Evolutionary conservation across 768 basidiomycete species (phyloP), one percentile per base, ranked within the genome.

Genomic region (Dacryopinax primogenitus): DNA sequence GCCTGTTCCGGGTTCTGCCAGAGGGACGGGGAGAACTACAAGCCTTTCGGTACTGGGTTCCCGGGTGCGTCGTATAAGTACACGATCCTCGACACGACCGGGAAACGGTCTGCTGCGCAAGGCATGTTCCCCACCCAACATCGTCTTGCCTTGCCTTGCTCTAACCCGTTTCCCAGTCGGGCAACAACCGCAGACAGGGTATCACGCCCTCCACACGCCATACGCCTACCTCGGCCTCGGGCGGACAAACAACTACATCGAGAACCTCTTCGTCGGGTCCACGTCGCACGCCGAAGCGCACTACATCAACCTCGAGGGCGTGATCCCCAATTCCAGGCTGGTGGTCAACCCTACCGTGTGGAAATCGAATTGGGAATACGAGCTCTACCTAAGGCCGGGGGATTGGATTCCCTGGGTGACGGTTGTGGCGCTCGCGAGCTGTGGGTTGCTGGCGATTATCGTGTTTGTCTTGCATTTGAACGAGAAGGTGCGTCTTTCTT

Each of bases 371-470:
- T 99, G 96, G 96, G 88, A 84, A 71, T 83, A 86, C 62, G 88
- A 95, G 76, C 76, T 98, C 67, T 99, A 91, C 73, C 77, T 99
- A 69, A 78, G 92, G 33, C 96, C 96, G 1, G 96, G 96, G 18
- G 88, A 91, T 71, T 99, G 94, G 93, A 92, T 97, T 67, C 92
- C 92, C 1, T 94, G 88, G 90, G 96, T 99, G 15, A 94, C 88
- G n/a, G 76, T 91, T 39, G 90, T 89, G 0, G 86, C 95, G 0
- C 77, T 95, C 7, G 84, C 81, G 1, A 84, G 86, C 13, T 90
- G 87, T 62, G 71, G 83, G 11, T 71, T 91, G 45, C 76, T 99
- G 45, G 92, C 87, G 0, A 76, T 85, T 9, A 89, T 95, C 63
- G 91, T 95, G 39, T 81, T 94, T 35, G 83, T 90, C 47, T 73